These are phyloP conservation scores for Aspergillus ochraceus DNA, from an alignment of 2,329 filamentous ascomycete genomes.

Conservation along the genomic window DNA sequence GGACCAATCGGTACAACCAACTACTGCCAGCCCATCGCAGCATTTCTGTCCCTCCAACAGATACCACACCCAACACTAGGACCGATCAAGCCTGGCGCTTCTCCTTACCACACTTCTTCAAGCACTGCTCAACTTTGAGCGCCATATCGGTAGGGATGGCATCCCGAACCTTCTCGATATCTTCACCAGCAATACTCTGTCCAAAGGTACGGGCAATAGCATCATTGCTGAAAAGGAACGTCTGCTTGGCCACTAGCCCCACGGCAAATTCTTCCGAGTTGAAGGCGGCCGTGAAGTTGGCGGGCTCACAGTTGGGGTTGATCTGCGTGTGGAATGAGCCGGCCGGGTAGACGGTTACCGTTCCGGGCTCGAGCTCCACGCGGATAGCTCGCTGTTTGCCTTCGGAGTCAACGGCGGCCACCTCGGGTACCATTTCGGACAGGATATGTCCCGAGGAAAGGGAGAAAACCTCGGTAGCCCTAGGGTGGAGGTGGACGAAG, in stretches of 20 bases:
- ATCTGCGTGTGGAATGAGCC: conserved; percentile 29
- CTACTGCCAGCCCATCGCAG: too few relatives aligned
- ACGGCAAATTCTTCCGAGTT: conserved; percentile 23
- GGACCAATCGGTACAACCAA: too few relatives aligned
- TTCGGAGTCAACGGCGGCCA: conserved; percentile 12
- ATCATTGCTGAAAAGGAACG: conserved; percentile 20
- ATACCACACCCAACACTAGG: background rate
- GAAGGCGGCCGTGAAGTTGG: conserved; percentile 26
- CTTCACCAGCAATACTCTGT: conserved; percentile 21
- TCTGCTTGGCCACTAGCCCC: conserved; percentile 19
- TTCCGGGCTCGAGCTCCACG: conserved; percentile 16
- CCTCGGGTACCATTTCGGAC: conserved; percentile 23
- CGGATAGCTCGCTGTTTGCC: conserved; percentile 20
- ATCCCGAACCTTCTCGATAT: conserved; percentile 21
- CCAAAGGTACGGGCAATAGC: conserved; percentile 21
- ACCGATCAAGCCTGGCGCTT: conserved; percentile 10
- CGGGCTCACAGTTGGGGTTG: conserved; percentile 26
- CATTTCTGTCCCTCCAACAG: too few relatives aligned
- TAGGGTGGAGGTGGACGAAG: conserved; percentile 27
- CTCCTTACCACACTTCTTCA: conserved; percentile 24
- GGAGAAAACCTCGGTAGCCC: conserved; percentile 25
- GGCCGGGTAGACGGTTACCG: conserved; percentile 25
- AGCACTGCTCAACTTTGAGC: conserved; percentile 25
- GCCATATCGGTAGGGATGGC: conserved; percentile 17
- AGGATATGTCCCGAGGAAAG: conserved; percentile 18